Percentiles rank a stretch among this genome's conserved stretches.
Conservation (phyloP, 306 rosid species). For the Gleditsia sinensis region DNA sequence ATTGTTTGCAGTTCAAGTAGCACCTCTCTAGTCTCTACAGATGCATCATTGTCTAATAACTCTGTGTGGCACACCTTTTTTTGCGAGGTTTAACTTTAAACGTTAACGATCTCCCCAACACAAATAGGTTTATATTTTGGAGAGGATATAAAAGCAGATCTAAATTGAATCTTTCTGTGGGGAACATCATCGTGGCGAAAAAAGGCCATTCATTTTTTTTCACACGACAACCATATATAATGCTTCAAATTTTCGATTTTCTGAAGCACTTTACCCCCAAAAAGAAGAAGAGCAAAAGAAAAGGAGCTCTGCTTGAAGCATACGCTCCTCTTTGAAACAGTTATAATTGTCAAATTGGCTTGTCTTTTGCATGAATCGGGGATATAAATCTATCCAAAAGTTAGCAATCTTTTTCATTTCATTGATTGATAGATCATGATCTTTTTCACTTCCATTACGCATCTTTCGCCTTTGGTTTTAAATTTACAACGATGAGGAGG, state of each 20-base stretch:
- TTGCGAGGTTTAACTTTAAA: neutral
- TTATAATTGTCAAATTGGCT: conserved; percentile 36
- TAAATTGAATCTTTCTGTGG: conserved; percentile 10
- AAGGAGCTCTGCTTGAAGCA: conserved; percentile 24
- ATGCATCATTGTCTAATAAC: neutral
- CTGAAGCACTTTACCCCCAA: neutral
- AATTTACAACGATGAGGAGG: conserved; percentile 42
- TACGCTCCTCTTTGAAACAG: conserved; percentile 40
- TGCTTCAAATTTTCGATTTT: conserved; percentile 21
- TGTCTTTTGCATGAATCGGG: conserved; percentile 43
- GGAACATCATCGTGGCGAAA: conserved; percentile 24
- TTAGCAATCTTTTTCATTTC: conserved; percentile 48
- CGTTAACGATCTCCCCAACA: no score
- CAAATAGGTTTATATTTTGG: neutral
- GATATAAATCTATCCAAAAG: conserved; percentile 44
- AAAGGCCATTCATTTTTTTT: neutral
- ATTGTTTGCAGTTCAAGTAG: neutral
- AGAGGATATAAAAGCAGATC: neutral
- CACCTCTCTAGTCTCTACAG: neutral
- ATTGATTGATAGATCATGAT: conserved; percentile 70
- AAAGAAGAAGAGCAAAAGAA: neutral
- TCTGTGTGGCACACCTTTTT: neutral
- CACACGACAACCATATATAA: conserved; percentile 13
- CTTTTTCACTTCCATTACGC: conserved; percentile 46
- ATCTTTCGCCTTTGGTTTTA: conserved; percentile 41